Evolutionary conservation across 2,329 filamentous ascomycete species (phyloP).

Genomic region (Mycogone perniciosa): DNA sequence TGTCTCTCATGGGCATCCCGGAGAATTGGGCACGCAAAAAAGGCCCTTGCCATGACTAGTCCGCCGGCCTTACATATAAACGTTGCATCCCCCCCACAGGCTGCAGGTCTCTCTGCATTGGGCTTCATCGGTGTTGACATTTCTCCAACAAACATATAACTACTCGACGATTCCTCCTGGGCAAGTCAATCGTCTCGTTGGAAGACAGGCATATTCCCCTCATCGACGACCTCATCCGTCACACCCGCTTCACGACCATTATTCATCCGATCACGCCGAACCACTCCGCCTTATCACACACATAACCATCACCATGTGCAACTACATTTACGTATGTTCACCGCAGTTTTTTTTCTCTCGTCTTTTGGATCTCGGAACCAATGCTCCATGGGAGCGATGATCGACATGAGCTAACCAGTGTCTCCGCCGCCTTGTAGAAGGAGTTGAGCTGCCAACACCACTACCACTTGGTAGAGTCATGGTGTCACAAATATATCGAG

Average conservation of each 20-base stretch:
- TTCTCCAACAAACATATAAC: not conserved
- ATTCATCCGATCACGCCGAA: not conserved
- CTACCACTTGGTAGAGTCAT: constrained; percentile 43
- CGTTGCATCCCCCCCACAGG: constrained; percentile 9
- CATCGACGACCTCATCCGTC: not conserved
- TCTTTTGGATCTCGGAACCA: not conserved
- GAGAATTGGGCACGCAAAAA: constrained; percentile 12
- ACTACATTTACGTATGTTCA: constrained; percentile 42
- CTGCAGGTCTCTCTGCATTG: constrained; percentile 12
- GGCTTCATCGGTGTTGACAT: not conserved
- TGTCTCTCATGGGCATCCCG: constrained; percentile 9
- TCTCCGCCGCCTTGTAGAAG: constrained; percentile 29
- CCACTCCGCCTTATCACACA: not conserved
- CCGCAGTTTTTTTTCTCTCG: not conserved
- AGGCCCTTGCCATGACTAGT: not conserved
- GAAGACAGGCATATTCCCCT: not conserved
- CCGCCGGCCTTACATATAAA: constrained; percentile 12
- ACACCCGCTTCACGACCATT: not conserved
- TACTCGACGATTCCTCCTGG: not conserved
- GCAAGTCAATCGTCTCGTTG: not conserved
- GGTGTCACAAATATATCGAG: constrained; percentile 40
- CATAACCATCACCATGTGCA: constrained; percentile 37
- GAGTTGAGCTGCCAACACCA: constrained; percentile 46
- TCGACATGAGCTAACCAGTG: constrained; percentile 9
- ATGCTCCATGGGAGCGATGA: not conserved